Evolutionary conservation across 2,329 filamentous ascomycete species (phyloP), one percentile per base, ranked within the genome.

Genomic region (Ceratocystis albifundus): DNA sequence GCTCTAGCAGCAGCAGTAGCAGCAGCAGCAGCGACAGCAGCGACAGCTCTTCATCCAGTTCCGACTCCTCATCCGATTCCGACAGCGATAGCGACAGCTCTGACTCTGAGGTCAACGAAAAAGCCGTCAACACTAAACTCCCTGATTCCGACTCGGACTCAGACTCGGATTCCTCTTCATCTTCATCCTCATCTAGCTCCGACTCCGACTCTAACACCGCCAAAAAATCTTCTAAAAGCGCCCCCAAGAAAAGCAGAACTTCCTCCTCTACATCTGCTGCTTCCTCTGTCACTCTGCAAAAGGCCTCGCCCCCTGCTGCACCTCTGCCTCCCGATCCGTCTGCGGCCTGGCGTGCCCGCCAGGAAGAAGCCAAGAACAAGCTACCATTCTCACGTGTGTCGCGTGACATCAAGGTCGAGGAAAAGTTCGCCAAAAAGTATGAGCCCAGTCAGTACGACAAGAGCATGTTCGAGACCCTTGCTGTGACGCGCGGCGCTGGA

Each of bases 401-500:
- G 73, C 85, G 83, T 75, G 82, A 87, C 74, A 83, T 84, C 71
- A 77, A 78, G 69, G 88, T 89, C 67, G 87, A 90, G 72, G 80
- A 83, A 25, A 83, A 79, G 72, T 87, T 91, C 71, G 74, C 84
- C 2, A 91, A 87, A 71, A 96, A 97, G 76, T 97, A 93, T 74
- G 81, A 90, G 10, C 81, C 86, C 25, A 90, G 96, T 74, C 87
- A 88, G 69, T 99, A 97, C 77, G 93, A 92, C 28, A 88, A 94
- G 71, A 86, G 86, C 71, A 95, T 95, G 7, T 89, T 92, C 73
- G 84, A 90, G 71, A 92, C 96, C 74, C 79, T 99, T 69, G 89
- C 91, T 62, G 84, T 96, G 48, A 97, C 93, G 41, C 90, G 88
- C 75, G 94, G 94, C 72, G 97, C 96, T 79, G 91, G 90, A 3